Evolutionary conservation across 1,284 basidiomycete species (phyloP), one percentile per base, ranked within the genome.

Genomic region (Fomes fomentarius): DNA sequence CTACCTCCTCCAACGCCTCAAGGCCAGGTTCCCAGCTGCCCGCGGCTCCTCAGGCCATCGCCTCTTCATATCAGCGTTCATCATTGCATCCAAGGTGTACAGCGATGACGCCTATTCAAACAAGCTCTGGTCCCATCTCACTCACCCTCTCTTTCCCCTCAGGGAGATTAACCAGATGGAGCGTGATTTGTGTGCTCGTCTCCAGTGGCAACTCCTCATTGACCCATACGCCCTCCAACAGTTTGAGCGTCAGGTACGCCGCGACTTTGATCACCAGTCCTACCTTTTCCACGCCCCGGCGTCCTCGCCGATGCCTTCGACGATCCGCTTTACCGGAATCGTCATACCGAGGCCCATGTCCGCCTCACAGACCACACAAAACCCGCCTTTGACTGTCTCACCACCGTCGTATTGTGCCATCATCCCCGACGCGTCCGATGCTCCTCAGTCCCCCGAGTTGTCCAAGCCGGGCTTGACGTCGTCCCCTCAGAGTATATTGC

Each of bases 141-240:
- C 91, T 0, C 94, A 96, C 70, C 89, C 87, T 47, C 91, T 96
- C 87, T 96, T 96, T 66, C 85, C 85, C 1, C 73, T 96, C 2
- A 82, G 91, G 37, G 94, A 97, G 78, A 89, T 96, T 66, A 96
- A 96, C 71, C 94, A 96, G 78, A 96, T 96, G 94, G 93, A 96
- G 74, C 75, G 93, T 7, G 93, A 96, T 71, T 94, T 96, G 88
- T 95, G 93, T 68, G 87, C 83, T 25, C 96, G 95, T 67, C 76
- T 96, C 30, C 93, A 95, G 67, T 96, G 94, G 93, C 89, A 94
- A 69, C 79, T 96, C 14, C 90, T 88, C 47, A 88, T 93, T 48
- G 85, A 88, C 49, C 83, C 85, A 0, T 70, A 76, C 0, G 86
- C 88, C 3, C 76, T 94, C 2, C 64, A 69, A 8, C 82, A 80